Evolutionary conservation across 495 filamentous ascomycete species (phyloP), one percentile per base, ranked within the genome.

Genomic region (Penicillium flavigenum): DNA sequence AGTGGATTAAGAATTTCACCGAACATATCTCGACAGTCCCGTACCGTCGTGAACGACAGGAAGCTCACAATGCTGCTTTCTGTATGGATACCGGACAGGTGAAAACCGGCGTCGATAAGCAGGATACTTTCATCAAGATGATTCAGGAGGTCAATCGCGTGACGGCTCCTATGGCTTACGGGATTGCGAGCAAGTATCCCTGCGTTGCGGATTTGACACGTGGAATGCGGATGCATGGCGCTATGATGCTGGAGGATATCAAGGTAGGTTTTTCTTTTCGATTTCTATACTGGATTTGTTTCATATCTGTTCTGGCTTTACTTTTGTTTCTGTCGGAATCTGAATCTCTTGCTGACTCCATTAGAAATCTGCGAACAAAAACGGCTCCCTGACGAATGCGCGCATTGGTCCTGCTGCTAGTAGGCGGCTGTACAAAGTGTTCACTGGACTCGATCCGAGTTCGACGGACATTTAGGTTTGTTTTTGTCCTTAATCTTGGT

Each of bases 21-120:
- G 85, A 91, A 63, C 86, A 94, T 58, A 85, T 96, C 59, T 86
- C 86, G 38, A 88, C 86, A 0, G 84, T 88, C 29, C 89, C 88
- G 0, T 93, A 93, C 64, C 82, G 79, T 12, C 72, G 64, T 6
- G 71, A 82, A 57, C 72, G 72, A 19, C 77, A 80, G 72, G 64
- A 69, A 19, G 65, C 62, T 2, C 73, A 79, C 34, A 77, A 81
- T 32, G 84, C 86, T 7, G 80, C 83, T 3, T 94, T 94, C 74
- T 93, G 90, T 72, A 91, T 93, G 85, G 90, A 91, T 39, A 72
- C 75, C 0, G 91, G 91, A 0, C 91, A 94, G 66, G 89, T 94
- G 34, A 87, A 86, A 48, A 80, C 86, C 0, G 91, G 89, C 43
- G 81, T 86, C 19, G 82, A 84, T 48, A 75, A 81, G 17, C 62